Base-by-base conservation (phyloP, 2,329 filamentous ascomycete genomes). In the Fusarium vanettenii region DNA sequence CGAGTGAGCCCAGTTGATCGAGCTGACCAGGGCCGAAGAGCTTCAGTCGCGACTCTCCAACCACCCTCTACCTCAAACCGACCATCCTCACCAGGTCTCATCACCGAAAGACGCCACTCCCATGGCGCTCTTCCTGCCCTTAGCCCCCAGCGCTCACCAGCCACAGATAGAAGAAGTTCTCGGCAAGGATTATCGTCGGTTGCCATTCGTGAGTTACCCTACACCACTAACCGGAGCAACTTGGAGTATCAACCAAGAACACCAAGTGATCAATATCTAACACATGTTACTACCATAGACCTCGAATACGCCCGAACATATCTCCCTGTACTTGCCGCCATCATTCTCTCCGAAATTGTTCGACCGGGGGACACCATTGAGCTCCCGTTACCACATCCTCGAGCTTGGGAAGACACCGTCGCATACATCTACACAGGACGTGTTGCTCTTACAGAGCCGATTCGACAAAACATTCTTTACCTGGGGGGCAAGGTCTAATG, bases 351-450 rank as follows among this genome's bases (percentile, higher is more conserved):
- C 0, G 85, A 87, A 6, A 84, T 88, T 74, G 84, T 91, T 25
- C 81, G 81, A 16, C 83, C 84, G 27, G 87, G 88, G 31, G 90
- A 91, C 74, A 82, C 83, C 2, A 83, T 92, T 61, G 89, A 91
- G 72, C 81, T 92, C 11, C 89, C 90, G 0, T 73, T 92, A 64
- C 90, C 90, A 1, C 84, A 87, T 66, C 89, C 90, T 1, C 85
- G 86, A 60, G 86, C 83, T 9, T 92, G 90, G 90, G 76, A 79
- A 3, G 85, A 88, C 64, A 91, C 89, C 0, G 82, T 90, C n/a
- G 81, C 83, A 5, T 88, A 89, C 74, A 83, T 89, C 29, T 91
- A 91, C 77, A 89, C 87, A 0, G 87, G 87, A 39, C 81, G 85
- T 63, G 85, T 84, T 14, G 82, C 84, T 55, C 70, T 82, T 14